Percentiles rank a stretch among this genome's conserved stretches.
Evolutionary conservation across 805 yeast species (phyloP).

Genomic region (Wickerhamomyces bovis): DNA sequence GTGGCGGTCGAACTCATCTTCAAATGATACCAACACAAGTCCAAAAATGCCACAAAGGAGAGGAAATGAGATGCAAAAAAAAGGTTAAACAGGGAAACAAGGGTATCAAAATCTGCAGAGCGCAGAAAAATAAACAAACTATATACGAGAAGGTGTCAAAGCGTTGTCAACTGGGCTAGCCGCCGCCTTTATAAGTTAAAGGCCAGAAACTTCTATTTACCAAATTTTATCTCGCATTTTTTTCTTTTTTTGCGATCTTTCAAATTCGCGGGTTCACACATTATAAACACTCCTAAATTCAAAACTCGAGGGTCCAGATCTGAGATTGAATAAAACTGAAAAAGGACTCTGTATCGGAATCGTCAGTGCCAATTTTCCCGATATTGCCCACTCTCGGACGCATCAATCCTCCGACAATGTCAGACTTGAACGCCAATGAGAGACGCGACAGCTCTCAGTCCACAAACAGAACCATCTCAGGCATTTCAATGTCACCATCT

Average conservation of each 20-base stretch:
- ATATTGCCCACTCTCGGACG: too few relatives aligned
- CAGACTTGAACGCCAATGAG: background rate
- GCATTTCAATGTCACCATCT: constrained; percentile 7
- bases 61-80: background rate
- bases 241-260: background rate
- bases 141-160: background rate
- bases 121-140: background rate
- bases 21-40: background rate
- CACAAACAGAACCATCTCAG: constrained; percentile 8
- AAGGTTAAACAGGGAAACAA: background rate
- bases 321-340: too few relatives aligned
- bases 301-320: too few relatives aligned
- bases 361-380: too few relatives aligned
- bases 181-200: too few relatives aligned
- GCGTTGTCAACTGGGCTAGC: background rate
- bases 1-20: background rate
- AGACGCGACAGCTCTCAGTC: constrained; percentile 1
- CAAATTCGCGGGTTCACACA: background rate
- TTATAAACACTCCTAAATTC: too few relatives aligned
- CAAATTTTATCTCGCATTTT: background rate
- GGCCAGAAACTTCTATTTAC: too few relatives aligned
- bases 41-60: background rate
- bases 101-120: background rate
- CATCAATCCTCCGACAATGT: background rate
- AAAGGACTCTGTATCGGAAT: too few relatives aligned